Evolutionary conservation across 2,329 filamentous ascomycete genomes (phyloP).

Genomic region (Talaromyces rugulosus): DNA sequence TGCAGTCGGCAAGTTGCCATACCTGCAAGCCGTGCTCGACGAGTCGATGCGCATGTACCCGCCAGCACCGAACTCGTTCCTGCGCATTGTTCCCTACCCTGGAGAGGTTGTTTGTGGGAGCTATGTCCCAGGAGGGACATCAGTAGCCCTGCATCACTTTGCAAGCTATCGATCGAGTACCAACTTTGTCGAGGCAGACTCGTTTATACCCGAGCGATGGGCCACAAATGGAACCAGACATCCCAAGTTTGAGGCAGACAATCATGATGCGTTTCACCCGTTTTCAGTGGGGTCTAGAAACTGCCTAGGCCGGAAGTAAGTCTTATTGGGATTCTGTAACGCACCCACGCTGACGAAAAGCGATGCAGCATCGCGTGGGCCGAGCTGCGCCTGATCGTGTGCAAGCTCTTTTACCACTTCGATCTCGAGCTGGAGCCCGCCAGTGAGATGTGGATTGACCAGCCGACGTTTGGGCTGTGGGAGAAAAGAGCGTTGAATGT

Average conservation of each 20-base stretch:
- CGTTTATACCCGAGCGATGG: constrained; percentile 46
- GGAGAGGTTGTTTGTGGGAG: constrained; percentile 13
- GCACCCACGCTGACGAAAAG: background rate
- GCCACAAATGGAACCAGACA: constrained; percentile 9
- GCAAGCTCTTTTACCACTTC: background rate
- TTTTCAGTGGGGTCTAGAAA: constrained; percentile 49
- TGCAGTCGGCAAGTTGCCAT: constrained; percentile 27
- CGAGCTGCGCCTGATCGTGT: background rate
- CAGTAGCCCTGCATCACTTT: constrained; percentile 43
- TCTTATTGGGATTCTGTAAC: constrained; percentile 3
- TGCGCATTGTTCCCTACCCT: constrained; percentile 17
- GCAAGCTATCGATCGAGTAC: constrained; percentile 41
- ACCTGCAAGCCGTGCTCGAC: constrained; percentile 42
- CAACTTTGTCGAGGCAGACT: constrained; percentile 44
- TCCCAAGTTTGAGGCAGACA: constrained; percentile 38
- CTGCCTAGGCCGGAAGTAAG: constrained; percentile 50
- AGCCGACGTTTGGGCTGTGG: background rate
- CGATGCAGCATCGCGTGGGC: background rate
- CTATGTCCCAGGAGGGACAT: constrained; percentile 33
- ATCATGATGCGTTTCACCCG: constrained; percentile 43
- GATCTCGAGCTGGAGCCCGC: background rate
- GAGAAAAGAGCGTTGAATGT: background rate
- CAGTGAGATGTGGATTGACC: background rate
- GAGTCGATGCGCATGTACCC: constrained; percentile 44
- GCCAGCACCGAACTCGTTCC: constrained; percentile 25